A percentile compares a stretch with the other conserved stretches of the same genome.
Conservation (phyloP, 2,329 filamentous ascomycete genomes). For the Monosporascus sp. region DNA sequence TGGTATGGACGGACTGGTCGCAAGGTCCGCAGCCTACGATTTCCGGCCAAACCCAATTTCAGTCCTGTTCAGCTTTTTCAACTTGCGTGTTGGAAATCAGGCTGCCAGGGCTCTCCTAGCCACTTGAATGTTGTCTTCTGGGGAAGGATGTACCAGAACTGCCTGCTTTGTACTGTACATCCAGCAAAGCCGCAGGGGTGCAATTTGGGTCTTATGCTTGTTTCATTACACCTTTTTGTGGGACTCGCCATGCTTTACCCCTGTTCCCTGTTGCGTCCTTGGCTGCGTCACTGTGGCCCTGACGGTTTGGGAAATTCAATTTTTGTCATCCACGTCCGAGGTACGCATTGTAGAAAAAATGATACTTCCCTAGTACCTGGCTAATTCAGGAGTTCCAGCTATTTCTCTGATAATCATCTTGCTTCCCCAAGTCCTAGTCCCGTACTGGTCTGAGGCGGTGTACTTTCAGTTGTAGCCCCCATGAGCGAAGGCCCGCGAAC, state of each 20-base stretch:
- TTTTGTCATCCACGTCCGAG: slow-evolving; percentile 20
- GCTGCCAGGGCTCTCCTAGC: neutral
- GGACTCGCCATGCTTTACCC: slow-evolving; percentile 8
- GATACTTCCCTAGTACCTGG: slow-evolving; percentile 15
- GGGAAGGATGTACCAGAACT: neutral
- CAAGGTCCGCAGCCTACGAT: neutral
- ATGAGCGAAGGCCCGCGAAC: slow-evolving; percentile 1
- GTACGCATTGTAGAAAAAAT: neutral
- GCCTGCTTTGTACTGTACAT: slow-evolving; percentile 11
- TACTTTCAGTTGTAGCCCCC: slow-evolving; percentile 15
- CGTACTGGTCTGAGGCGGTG: slow-evolving; percentile 16
- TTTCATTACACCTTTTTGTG: slow-evolving; percentile 26
- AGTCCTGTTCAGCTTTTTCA: neutral
- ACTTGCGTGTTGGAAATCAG: neutral
- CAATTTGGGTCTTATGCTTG: slow-evolving; percentile 25
- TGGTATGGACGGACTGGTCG: neutral
- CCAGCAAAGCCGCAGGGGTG: slow-evolving; percentile 14
- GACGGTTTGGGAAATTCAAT: slow-evolving; percentile 20
- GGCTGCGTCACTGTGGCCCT: slow-evolving; percentile 26
- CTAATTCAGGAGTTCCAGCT: slow-evolving; percentile 1
- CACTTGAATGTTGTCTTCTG: neutral
- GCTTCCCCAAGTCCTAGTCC: neutral
- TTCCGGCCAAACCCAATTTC: neutral
- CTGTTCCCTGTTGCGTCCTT: slow-evolving; percentile 17
- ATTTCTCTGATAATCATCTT: neutral